A percentile compares a stretch with the other conserved stretches of the same genome.
These are phyloP conservation scores for Sporopachydermia lactativora DNA, from an alignment of 805 yeast species.

Conservation along the genomic window DNA sequence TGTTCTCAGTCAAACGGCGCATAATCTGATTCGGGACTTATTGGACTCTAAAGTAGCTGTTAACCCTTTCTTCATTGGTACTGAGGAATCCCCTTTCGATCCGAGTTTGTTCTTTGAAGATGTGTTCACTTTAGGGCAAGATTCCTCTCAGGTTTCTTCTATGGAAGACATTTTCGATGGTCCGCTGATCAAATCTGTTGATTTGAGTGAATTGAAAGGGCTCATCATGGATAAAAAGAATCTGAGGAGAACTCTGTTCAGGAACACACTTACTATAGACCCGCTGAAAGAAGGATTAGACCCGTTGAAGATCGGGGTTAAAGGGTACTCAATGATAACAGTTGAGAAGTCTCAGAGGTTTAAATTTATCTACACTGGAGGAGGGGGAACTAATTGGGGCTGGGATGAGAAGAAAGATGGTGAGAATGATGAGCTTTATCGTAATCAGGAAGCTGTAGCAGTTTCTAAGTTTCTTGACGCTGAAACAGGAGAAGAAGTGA, in stretches of 20 bases:
- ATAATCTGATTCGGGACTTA: slow-evolving; percentile 46
- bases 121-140: slow-evolving; percentile 25
- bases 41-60: slow-evolving; percentile 39
- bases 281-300: slow-evolving; percentile 18
- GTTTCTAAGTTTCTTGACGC: not conserved
- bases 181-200: slow-evolving; percentile 28
- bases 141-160: slow-evolving; percentile 10
- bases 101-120: slow-evolving; percentile 37
- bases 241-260: slow-evolving; percentile 47
- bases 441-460: not conserved
- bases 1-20: slow-evolving; percentile 23
- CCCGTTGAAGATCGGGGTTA: slow-evolving; percentile 44
- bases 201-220: slow-evolving; percentile 28
- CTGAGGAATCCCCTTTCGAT: slow-evolving; percentile 25
- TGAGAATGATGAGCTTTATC: slow-evolving; percentile 11
- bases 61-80: slow-evolving; percentile 46
- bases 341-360: slow-evolving; percentile 38
- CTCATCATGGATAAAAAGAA: slow-evolving; percentile 44
- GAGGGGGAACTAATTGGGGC: slow-evolving; percentile 27
- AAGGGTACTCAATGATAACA: slow-evolving; percentile 53
- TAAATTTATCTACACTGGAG: slow-evolving; percentile 38
- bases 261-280: slow-evolving; percentile 44
- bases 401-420: slow-evolving; percentile 30
- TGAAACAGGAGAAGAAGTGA: slow-evolving; percentile 29
- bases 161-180: slow-evolving; percentile 19